Conservation (phyloP, 306 rosid species). For the Alnus glutinosa region DNA sequence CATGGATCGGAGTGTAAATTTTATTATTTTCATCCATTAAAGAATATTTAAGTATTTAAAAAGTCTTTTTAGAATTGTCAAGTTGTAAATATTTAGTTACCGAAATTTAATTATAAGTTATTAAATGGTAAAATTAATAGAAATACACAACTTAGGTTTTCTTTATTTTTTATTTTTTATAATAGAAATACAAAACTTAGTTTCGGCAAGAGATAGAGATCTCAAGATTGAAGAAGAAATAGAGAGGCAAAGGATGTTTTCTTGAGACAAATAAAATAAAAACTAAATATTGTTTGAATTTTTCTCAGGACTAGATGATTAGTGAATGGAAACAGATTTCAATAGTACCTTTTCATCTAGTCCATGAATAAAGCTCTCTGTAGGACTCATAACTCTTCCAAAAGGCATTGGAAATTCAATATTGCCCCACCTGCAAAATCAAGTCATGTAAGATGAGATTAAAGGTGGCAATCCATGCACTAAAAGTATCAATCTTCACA, state of each 20-base stretch:
- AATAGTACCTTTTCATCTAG: slow-evolving; percentile 82
- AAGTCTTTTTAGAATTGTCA: too few species aligned
- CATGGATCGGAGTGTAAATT: too few species aligned
- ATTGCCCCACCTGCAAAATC: slow-evolving; percentile 76
- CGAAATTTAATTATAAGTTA: too few species aligned
- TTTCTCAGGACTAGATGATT: slow-evolving; percentile 14
- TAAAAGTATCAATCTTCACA: slow-evolving; percentile 8
- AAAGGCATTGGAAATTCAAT: slow-evolving; percentile 90
- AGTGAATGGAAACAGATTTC: slow-evolving; percentile 3
- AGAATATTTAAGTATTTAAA: too few species aligned
- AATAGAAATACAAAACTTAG: background rate
- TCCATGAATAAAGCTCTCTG: slow-evolving; percentile 83
- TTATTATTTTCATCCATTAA: too few species aligned
- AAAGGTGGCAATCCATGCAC: slow-evolving; percentile 14
- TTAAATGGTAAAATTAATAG: too few species aligned
- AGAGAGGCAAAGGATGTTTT: slow-evolving; percentile 9
- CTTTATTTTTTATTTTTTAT: too few species aligned
- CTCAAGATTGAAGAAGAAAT: background rate
- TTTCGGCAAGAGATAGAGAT: background rate
- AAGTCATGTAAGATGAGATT: slow-evolving; percentile 19
- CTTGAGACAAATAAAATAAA: background rate
- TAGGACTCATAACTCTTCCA: slow-evolving; percentile 89
- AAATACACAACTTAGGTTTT: too few species aligned
- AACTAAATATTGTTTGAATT: background rate
- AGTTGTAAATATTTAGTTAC: too few species aligned